These are phyloP conservation scores for Vitis rupestris DNA, from an alignment of 164 flowering plant species.

Conservation along the genomic window DNA sequence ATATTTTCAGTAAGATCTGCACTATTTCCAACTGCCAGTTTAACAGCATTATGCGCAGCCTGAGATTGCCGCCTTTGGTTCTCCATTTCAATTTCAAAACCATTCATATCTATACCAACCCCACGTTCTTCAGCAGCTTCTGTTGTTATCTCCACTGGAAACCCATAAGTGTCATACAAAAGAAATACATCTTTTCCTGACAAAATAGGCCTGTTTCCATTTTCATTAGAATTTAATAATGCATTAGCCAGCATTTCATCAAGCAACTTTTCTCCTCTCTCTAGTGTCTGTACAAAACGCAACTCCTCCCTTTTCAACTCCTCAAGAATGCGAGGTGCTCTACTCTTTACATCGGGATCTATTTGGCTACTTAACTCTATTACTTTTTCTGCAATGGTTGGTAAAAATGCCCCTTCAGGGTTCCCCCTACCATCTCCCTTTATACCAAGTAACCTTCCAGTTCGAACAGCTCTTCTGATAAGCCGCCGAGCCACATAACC, in stretches of 20 bases:
- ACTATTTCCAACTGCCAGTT: constrained; percentile 63
- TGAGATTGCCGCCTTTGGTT: constrained; percentile 86
- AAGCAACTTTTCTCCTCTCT: constrained; percentile 92
- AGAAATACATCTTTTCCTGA: constrained; percentile 91
- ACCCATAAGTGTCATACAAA: constrained; percentile 88
- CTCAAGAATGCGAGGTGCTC: constrained; percentile 63
- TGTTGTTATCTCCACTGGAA: constrained; percentile 85
- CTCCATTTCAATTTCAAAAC: constrained; percentile 83
- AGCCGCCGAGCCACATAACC: constrained; percentile 94
- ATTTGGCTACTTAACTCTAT: constrained; percentile 68
- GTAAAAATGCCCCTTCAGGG: constrained; percentile 71
- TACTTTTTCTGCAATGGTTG: constrained; percentile 72
- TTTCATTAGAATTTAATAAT: constrained; percentile 29
- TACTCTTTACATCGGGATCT: constrained; percentile 63
- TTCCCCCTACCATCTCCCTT: constrained; percentile 61
- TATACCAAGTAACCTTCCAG: constrained; percentile 85
- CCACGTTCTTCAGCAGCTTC: constrained; percentile 90
- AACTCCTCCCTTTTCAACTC: constrained; percentile 86
- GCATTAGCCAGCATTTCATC: constrained; percentile 75
- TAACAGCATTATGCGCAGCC: constrained; percentile 84
- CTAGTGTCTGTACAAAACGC: constrained; percentile 82
- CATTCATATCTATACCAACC: constrained; percentile 65
- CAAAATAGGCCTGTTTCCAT: constrained; percentile 50
- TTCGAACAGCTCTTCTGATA: constrained; percentile 83
- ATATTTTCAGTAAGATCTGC: constrained; percentile 46